phyloP scores from a whole-genome alignment of 129 eudicot genomes.

The Chrysanthemum makinoi region DNA sequence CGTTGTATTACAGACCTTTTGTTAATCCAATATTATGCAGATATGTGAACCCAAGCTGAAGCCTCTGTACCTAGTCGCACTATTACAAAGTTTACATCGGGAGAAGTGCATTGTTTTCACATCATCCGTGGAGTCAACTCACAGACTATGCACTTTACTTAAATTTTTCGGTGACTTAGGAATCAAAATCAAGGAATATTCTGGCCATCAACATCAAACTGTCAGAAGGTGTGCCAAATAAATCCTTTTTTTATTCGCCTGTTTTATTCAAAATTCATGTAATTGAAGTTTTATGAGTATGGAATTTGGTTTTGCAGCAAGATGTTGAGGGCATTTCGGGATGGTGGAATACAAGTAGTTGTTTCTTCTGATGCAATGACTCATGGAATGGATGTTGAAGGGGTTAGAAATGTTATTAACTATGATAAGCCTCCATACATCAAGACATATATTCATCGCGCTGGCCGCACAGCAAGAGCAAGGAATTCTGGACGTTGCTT shows the following conservation, averaged over 20 bases:
- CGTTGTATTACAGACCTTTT: background rate
- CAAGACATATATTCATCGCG: slow-evolving; percentile 89
- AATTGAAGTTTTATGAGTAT: background rate
- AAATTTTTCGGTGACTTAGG: slow-evolving; percentile 62
- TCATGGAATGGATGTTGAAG: slow-evolving; percentile 96
- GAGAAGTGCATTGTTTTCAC: slow-evolving; percentile 91
- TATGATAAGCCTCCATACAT: slow-evolving; percentile 75
- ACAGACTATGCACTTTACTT: slow-evolving; percentile 68
- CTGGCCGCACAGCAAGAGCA: slow-evolving; percentile 97
- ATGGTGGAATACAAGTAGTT: slow-evolving; percentile 69
- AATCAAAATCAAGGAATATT: slow-evolving; percentile 67
- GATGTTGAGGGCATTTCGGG: slow-evolving; percentile 67
- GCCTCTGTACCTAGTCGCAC: slow-evolving; percentile 67
- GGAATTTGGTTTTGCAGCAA: slow-evolving; percentile 47
- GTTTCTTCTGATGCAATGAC: slow-evolving; percentile 86
- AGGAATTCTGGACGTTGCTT: slow-evolving; percentile 77
- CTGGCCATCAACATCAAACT: slow-evolving; percentile 82
- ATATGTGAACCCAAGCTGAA: slow-evolving; percentile 70
- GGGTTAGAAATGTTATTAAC: slow-evolving; percentile 75
- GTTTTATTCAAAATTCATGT: background rate
- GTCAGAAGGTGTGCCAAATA: slow-evolving; percentile 56
- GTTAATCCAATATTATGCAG: slow-evolving; percentile 36
- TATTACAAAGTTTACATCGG: slow-evolving; percentile 60
- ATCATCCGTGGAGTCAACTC: slow-evolving; percentile 80
- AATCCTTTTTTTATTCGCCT: too few relatives aligned